Base-by-base conservation (phyloP, 352 stramenopile species). In the Pythium folliculosum region DNA sequence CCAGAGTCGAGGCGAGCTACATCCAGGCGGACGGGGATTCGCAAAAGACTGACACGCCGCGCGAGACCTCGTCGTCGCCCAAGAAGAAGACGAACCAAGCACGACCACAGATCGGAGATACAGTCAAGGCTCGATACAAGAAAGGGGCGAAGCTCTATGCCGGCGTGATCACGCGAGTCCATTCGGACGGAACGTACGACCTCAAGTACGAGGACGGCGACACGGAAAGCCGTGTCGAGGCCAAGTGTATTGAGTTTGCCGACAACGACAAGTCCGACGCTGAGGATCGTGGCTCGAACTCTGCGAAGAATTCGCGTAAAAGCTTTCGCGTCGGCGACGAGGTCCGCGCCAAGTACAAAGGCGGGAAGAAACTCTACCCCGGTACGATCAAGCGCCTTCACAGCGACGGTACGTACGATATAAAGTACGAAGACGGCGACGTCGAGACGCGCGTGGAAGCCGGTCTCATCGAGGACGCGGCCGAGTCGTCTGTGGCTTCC, bases 131-230 rank as follows among this genome's bases (percentile, higher is more conserved):
- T 19, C 62, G 71, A 1, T 90, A 86, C 64, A 86, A 85, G 50
- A 69, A 68, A 38, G 78, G 80, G 2, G 72, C 72, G 7, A 81
- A 77, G 35, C 57, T 76, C 19, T 94, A 86, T 58, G 21, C 48
- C 16, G 85, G 82, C 9, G 78, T 77, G 51, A 81, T 96, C 52
- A 78, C 73, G 14, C 69, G 69, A 1, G 67, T 77, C 0, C 76
- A 93, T 58, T 57, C 63, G 12, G 82, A 95, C 53, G 77, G 73
- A 8, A 90, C 81, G 21, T 89, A 80, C 49, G 85, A 91, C 35
- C 57, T 95, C 58, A 30, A 70, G 40, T 95, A 92, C 48, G 80
- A 91, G 0, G 82, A 92, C 54, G 87, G 80, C 16, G 78, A 90
- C 56, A 72, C 64, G 1, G 81, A 89, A 54, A 58, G 27, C 2